A percentile compares a stretch with the other conserved stretches of the same genome.
These are phyloP conservation scores for Rhexocercosporidium sp. DNA, from an alignment of 2,329 filamentous ascomycete species.

Conservation along the genomic window DNA sequence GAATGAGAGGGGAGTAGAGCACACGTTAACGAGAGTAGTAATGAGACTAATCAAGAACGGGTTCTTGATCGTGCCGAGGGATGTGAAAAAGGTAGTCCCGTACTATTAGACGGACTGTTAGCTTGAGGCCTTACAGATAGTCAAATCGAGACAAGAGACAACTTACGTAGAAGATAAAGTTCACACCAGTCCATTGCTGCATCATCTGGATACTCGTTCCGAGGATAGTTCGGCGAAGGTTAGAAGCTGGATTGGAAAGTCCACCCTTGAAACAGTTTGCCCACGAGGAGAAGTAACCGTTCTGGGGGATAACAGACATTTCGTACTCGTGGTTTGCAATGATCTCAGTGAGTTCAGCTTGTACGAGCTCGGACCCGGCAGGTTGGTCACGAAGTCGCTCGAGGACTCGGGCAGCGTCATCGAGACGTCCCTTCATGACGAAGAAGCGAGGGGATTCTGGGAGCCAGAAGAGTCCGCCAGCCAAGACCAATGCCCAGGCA, in stretches of 20 bases:
- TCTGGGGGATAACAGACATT: constrained; percentile 66
- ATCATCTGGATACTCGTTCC: constrained; percentile 80
- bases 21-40: constrained; percentile 72
- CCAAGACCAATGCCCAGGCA: constrained; percentile 79
- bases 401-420: constrained; percentile 66
- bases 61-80: constrained; percentile 74
- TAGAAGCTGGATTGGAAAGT: constrained; percentile 72
- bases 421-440: constrained; percentile 76
- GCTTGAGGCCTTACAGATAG: no score
- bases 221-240: constrained; percentile 72
- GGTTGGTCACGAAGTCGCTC: constrained; percentile 76
- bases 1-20: constrained; percentile 80
- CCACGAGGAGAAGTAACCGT: constrained; percentile 76
- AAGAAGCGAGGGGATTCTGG: constrained; percentile 86
- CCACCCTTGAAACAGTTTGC: constrained; percentile 69
- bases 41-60: constrained; percentile 65
- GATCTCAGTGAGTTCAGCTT: constrained; percentile 80
- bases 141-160: no score
- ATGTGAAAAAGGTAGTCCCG: constrained; percentile 88
- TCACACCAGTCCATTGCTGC: constrained; percentile 80
- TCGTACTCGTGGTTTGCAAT: constrained; percentile 90
- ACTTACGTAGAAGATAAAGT: constrained; percentile 73
- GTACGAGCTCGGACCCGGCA: constrained; percentile 73
- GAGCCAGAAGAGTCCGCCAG: constrained; percentile 71
- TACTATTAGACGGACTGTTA: constrained; percentile 55